Conservation (phyloP, 768 basidiomycete species). For the Boletus tylopilopsis region DNA sequence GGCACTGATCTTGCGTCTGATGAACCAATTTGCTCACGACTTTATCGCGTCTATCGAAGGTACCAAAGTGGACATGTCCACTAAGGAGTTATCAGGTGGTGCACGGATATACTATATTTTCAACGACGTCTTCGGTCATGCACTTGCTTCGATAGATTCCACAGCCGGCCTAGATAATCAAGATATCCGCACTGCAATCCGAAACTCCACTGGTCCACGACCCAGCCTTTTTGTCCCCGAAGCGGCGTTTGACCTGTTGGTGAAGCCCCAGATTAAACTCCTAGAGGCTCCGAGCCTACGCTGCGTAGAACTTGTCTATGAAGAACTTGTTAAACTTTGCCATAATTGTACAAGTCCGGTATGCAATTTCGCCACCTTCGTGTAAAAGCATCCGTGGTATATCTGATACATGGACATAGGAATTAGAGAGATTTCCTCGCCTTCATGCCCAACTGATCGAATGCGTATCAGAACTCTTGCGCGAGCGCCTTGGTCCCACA, state of each 20-base stretch:
- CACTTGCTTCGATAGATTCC: slow-evolving; percentile 85
- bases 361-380: slow-evolving; percentile 24
- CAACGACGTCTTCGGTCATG: slow-evolving; percentile 95
- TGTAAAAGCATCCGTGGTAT: not conserved
- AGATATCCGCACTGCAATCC: slow-evolving; percentile 96
- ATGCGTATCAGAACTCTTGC: slow-evolving; percentile 91
- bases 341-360: slow-evolving; percentile 95
- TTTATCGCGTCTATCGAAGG: slow-evolving; percentile 97
- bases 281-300: slow-evolving; percentile 91
- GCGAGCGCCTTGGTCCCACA: slow-evolving; percentile 94
- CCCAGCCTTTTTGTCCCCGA: slow-evolving; percentile 97
- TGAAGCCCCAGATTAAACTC: slow-evolving; percentile 97
- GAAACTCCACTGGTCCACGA: slow-evolving; percentile 95
- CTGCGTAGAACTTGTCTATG: slow-evolving; percentile 97
- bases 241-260: slow-evolving; percentile 92
- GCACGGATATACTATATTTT: slow-evolving; percentile 99
- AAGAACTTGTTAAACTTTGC: slow-evolving; percentile 98
- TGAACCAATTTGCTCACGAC: slow-evolving; percentile 98
- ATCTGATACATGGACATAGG: slow-evolving; percentile 44
- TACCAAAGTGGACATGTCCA: slow-evolving; percentile 92
- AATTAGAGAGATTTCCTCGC: slow-evolving; percentile 92
- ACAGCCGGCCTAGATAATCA: slow-evolving; percentile 87
- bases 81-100: slow-evolving; percentile 96
- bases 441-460: slow-evolving; percentile 93
- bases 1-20: slow-evolving; percentile 84